Evolutionary conservation across 495 filamentous ascomycete genomes (phyloP), one percentile per base, ranked within the genome.

Genomic region (Podospora australis): DNA sequence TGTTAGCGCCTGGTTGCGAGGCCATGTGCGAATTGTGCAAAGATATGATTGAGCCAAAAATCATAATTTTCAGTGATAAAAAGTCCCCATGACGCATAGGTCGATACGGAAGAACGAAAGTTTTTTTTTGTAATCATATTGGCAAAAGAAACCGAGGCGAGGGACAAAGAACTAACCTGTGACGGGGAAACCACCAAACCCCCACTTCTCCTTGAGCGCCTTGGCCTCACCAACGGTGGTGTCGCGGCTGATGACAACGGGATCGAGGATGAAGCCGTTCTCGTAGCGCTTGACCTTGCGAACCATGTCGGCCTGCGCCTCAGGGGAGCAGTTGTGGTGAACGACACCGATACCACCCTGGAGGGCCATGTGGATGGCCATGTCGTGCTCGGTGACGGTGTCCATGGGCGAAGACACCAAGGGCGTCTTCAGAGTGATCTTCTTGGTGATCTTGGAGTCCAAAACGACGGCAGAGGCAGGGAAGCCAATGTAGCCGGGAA

Each of bases 41-140:
- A 43, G 21, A 48, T 39, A 21, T 48, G 49, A 16, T 55, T 49
- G 40, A 54, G 59, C 71, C 29, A 50, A 44, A 42, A 20, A 43
- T 75, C 63, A 65, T 69, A 59, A 65, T 56, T 62, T 56, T 54
- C 63, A 66, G 63, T 66, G 63, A 50, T 58, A 52, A 64, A 74
- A 71, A 78, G 66, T 90, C 88, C 87, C 77, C 89, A 95, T 71
- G 71, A 83, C 86, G 78, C 82, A 83, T 78, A 79, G 77, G 77
- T 79, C 87, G 81, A 84, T 84, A 75, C 87, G 90, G 94, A 87
- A 87, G 94, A 98, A 97, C 94, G 92, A 98, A 98, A 98, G 92
- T 98, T 96, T 96, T 84, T 66, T 66, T 69, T 74, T 78, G 65
- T 79, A 78, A 80, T 90, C 88, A 94, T 94, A 58, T 57, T 63